Evolutionary conservation across 495 filamentous ascomycete species (phyloP).

Genomic region (Podospora sp.): DNA sequence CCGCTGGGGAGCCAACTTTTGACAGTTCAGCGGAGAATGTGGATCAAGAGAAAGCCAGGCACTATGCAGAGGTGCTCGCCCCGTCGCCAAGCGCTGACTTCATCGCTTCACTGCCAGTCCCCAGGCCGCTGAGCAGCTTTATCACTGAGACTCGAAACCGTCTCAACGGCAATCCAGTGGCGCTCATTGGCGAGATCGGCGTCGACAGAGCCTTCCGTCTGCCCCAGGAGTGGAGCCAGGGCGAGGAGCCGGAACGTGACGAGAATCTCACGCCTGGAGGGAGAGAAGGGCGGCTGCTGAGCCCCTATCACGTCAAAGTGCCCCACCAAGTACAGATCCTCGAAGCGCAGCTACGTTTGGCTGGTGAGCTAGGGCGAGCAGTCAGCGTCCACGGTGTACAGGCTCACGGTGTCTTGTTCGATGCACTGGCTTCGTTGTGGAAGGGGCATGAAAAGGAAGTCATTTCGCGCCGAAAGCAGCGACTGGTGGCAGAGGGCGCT

Average conservation of each 20-base stretch:
- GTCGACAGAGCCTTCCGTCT: slow-evolving; percentile 85
- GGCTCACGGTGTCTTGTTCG: slow-evolving; percentile 80
- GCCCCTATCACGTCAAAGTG: slow-evolving; percentile 72
- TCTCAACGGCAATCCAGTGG: slow-evolving; percentile 63
- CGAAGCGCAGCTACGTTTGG: slow-evolving; percentile 80
- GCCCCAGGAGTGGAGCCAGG: slow-evolving; percentile 60
- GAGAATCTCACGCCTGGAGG: slow-evolving; percentile 72
- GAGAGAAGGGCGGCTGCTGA: slow-evolving; percentile 74
- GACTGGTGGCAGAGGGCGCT: slow-evolving; percentile 43
- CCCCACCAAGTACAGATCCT: slow-evolving; percentile 77
- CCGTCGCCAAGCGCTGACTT: slow-evolving; percentile 58
- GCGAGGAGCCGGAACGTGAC: slow-evolving; percentile 36
- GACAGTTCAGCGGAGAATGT: slow-evolving; percentile 33
- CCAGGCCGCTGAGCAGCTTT: slow-evolving; percentile 66
- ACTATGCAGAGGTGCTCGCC: slow-evolving; percentile 71
- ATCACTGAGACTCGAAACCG: slow-evolving; percentile 65
- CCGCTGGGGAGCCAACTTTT: slow-evolving; percentile 39
- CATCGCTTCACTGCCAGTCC: slow-evolving; percentile 67
- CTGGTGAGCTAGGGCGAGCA: slow-evolving; percentile 76
- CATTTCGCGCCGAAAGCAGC: slow-evolving; percentile 63
- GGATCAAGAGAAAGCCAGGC: slow-evolving; percentile 56
- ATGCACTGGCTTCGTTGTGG: slow-evolving; percentile 76
- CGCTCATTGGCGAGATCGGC: slow-evolving; percentile 87
- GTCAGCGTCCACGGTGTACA: slow-evolving; percentile 92
- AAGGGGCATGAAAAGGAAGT: slow-evolving; percentile 75